Percentiles rank a stretch among this genome's conserved stretches.
Conservation (phyloP, 805 yeast species). For the Myxozyma melibiosi region DNA sequence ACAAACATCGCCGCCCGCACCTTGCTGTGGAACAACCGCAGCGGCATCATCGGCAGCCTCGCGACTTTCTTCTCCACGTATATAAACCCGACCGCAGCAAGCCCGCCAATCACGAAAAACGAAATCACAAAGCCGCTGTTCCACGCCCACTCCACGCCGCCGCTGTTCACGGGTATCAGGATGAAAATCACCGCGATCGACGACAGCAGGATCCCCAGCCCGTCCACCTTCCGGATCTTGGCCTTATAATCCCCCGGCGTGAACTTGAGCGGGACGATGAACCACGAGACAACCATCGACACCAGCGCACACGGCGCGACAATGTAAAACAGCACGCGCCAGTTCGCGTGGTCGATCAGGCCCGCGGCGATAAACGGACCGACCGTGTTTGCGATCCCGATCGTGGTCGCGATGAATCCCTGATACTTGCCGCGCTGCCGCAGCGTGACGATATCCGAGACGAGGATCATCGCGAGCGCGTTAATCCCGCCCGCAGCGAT, state of each 20-base stretch:
- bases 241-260: slow-evolving; percentile 47
- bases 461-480: slow-evolving; percentile 57
- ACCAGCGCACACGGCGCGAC: slow-evolving; percentile 48
- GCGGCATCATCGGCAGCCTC: slow-evolving; percentile 58
- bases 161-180: slow-evolving; percentile 61
- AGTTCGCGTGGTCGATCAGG: slow-evolving; percentile 48
- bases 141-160: slow-evolving; percentile 65
- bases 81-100: slow-evolving; percentile 48
- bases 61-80: slow-evolving; percentile 55
- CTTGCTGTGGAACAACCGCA: slow-evolving; percentile 46
- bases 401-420: slow-evolving; percentile 37
- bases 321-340: slow-evolving; percentile 59
- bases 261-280: slow-evolving; percentile 39
- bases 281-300: slow-evolving; percentile 40
- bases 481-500: slow-evolving; percentile 72
- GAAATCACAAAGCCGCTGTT: slow-evolving; percentile 44
- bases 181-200: slow-evolving; percentile 54
- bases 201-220: slow-evolving; percentile 53
- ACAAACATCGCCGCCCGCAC: slow-evolving; percentile 44
- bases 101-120: slow-evolving; percentile 45
- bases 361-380: slow-evolving; percentile 63
- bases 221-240: slow-evolving; percentile 54
- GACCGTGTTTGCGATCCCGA: slow-evolving; percentile 47
- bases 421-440: slow-evolving; percentile 40
- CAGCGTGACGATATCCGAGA: slow-evolving; percentile 57